Evolutionary conservation across 192 early-diverging fungal genomes (phyloP), one percentile per base, ranked within the genome.

Genomic region (Hyaloraphidium curvatum): DNA sequence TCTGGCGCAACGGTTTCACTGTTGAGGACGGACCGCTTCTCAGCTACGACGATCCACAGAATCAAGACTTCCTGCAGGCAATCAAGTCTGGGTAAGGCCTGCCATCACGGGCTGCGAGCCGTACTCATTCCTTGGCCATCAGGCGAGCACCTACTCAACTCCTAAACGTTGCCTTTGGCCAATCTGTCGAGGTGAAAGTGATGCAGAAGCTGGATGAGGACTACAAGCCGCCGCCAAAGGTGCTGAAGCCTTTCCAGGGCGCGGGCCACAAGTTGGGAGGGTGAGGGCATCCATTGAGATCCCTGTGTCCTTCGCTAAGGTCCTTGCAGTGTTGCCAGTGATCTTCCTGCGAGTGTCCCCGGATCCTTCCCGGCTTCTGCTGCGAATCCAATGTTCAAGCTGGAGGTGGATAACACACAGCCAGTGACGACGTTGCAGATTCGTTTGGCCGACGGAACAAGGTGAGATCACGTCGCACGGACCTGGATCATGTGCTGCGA

Each of bases 1-100:
- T 98, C 57, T 98, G 91, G 88, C 70, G 80, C 53, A 84, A 94
- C 59, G 94, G 94, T 51, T 98, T 96, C 59, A 91, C 82, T 50
- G 72, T 98, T 58, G 91, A 86, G 19, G 88, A 94, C 56, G 94
- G 94, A 1, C 86, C 87, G 1, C 66, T 98, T 50, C 68, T 82
- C 59, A 64, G 73, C 39, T 89, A 87, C 52, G 78, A 84, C 48
- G 90, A 91, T 57, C 91, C 93, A 3, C 71, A 74, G 55, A 92
- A 86, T 69, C 72, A 82, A 62, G 78, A 83, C 59, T 74, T 86
- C 48, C 70, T 96, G 55, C 75, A 81, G 50, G 79, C 81, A 16
- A 94, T 96, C 54, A 86, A 90, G 50, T 80, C 75, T 55, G 91
- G 91, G 81, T 86, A 73, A 22, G 62, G 48, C 31, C 56, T 21